Conservation (phyloP, 495 filamentous ascomycete genomes). For the Aspergillus cavernicola region DNA sequence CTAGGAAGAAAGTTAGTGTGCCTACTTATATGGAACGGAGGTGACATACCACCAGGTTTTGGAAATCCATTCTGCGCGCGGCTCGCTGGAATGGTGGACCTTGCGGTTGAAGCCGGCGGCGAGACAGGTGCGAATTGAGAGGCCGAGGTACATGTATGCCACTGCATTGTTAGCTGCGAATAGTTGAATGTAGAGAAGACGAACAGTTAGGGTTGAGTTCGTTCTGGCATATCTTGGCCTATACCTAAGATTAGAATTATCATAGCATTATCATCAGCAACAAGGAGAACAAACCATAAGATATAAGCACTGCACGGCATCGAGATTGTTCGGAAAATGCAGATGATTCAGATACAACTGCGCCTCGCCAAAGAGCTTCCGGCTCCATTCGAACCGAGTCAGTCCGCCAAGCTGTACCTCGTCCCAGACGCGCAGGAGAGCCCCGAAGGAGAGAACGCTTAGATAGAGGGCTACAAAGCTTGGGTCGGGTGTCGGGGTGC, state of each 20-base stretch:
- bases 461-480: conserved; percentile 41
- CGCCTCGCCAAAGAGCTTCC: conserved; percentile 41
- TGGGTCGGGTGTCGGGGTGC: conserved; percentile 26
- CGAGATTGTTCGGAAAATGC: conserved; percentile 38
- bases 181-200: background rate
- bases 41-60: conserved; percentile 45
- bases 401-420: conserved; percentile 32
- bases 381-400: conserved; percentile 40
- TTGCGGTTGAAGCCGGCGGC: conserved; percentile 42
- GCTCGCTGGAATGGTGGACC: conserved; percentile 29
- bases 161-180: conserved; percentile 22
- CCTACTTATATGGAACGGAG: background rate
- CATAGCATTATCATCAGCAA: background rate
- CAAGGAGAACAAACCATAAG: conserved; percentile 29
- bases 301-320: conserved; percentile 41
- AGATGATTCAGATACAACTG: conserved; percentile 35
- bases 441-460: conserved; percentile 37
- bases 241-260: background rate
- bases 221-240: conserved; percentile 44
- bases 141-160: conserved; percentile 45
- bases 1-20: conserved; percentile 11
- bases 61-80: conserved; percentile 38
- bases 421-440: conserved; percentile 39
- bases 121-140: conserved; percentile 39
- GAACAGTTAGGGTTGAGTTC: conserved; percentile 40